Evolutionary conservation across 352 stramenopile genomes (phyloP).

Genomic region (Phytophthora vignae): DNA sequence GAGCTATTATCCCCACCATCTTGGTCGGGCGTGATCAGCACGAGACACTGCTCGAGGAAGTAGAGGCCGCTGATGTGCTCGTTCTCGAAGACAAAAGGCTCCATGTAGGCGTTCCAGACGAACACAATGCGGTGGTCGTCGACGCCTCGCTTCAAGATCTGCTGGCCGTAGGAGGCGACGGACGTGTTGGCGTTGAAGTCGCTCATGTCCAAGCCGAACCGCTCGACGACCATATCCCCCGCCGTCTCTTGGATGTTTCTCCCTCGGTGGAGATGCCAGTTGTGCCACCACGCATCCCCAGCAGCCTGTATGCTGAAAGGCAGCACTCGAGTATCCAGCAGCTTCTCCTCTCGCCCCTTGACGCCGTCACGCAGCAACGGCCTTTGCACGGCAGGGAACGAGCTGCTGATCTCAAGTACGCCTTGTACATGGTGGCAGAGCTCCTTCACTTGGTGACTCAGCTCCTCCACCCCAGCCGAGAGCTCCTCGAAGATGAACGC

Average conservation of each 20-base stretch:
- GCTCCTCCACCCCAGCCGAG: constrained; percentile 5
- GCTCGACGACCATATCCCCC: constrained; percentile 56
- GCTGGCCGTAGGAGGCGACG: constrained; percentile 50
- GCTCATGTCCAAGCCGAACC: constrained; percentile 55
- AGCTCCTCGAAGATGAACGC: constrained; percentile 45
- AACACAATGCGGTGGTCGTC: constrained; percentile 60
- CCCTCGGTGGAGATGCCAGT: constrained; percentile 25
- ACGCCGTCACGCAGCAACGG: constrained; percentile 37
- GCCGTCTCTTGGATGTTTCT: constrained; percentile 17
- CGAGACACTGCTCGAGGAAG: constrained; percentile 64
- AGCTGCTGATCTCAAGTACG: constrained; percentile 22
- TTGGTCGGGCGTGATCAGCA: constrained; percentile 55
- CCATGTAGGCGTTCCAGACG: constrained; percentile 61
- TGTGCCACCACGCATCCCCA: constrained; percentile 43
- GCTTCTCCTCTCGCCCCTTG: constrained; percentile 36
- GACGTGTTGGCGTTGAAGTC: constrained; percentile 50
- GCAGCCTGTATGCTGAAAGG: constrained; percentile 35
- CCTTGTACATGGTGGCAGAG: constrained; percentile 33
- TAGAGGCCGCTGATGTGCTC: constrained; percentile 46
- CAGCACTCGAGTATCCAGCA: constrained; percentile 37
- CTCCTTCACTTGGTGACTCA: constrained; percentile 26
- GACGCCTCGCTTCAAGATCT: constrained; percentile 57
- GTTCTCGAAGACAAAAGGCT: constrained; percentile 59
- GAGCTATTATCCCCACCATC: constrained; percentile 15
- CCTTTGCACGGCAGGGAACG: constrained; percentile 9